A percentile compares a stretch with the other conserved stretches of the same genome.
Conservation (phyloP, 202 grass and related monocot genomes). For the Musa balbisiana region DNA sequence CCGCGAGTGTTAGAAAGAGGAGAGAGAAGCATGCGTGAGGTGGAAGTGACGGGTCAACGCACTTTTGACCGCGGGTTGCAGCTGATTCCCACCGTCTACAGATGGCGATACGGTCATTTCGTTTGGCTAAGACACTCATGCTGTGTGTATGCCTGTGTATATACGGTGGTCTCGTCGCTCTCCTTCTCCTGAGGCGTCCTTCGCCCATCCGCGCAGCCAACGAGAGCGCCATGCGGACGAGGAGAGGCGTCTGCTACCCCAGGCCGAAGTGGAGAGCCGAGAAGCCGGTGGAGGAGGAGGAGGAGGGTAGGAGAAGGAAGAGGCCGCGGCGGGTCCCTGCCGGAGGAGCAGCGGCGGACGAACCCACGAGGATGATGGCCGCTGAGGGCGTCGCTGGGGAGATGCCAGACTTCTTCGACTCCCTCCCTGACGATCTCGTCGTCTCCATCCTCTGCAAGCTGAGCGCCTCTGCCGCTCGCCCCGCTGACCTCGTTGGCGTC, state of each 20-base stretch:
- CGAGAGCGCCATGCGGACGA: neutral
- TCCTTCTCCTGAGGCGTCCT: neutral
- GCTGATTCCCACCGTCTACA: too few species aligned
- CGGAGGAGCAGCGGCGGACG: neutral
- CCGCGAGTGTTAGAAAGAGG: too few species aligned
- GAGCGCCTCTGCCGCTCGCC: neutral
- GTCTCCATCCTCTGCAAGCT: slow-evolving; percentile 3
- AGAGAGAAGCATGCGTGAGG: too few species aligned
- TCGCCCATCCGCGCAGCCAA: neutral
- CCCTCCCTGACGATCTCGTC: neutral
- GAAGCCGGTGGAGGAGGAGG: neutral
- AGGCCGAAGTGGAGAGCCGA: too few species aligned
- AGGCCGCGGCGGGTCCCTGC: neutral
- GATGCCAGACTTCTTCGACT: neutral
- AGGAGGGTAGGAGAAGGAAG: neutral
- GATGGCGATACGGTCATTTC: too few species aligned
- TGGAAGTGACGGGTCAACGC: too few species aligned
- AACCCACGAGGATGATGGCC: neutral
- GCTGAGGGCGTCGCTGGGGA: neutral
- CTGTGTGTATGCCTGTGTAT: too few species aligned
- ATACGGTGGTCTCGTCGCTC: neutral
- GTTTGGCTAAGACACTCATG: too few species aligned
- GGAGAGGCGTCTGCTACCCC: neutral
- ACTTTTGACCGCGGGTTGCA: too few species aligned
- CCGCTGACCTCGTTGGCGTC: neutral